phyloP scores from a whole-genome alignment of 176 grass and related monocot species.

The Ensete ventricosum region DNA sequence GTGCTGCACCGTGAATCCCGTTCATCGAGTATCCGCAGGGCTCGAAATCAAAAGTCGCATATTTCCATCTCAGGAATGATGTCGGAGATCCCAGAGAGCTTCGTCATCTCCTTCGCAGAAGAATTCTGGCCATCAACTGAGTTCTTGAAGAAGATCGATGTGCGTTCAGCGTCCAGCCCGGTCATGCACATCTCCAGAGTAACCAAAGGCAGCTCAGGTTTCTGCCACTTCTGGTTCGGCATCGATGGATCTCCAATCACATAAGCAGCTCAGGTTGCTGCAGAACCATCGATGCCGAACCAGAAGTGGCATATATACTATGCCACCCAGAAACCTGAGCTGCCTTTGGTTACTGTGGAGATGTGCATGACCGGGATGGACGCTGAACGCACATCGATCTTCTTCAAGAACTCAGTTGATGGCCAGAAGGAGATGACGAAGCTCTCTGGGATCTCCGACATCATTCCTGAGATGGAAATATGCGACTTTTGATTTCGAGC shows the following conservation, averaged over 20 bases:
- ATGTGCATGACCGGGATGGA: conserved; percentile 88
- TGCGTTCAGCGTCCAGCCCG: conserved; percentile 32
- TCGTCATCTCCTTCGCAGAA: conserved; percentile 74
- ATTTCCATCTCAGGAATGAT: conserved; percentile 66
- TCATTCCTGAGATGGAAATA: conserved; percentile 58
- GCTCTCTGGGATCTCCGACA: conserved; percentile 55
- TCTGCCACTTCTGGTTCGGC: conserved; percentile 71
- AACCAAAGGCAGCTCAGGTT: conserved; percentile 64
- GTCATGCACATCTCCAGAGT: conserved; percentile 98
- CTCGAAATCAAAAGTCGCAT: no score
- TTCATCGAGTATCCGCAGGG: no score
- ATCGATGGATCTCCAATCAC: no score
- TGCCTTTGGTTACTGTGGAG: conserved; percentile 72
- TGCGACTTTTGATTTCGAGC: no score
- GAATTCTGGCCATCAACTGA: conserved; percentile 18
- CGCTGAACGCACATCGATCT: conserved; percentile 38
- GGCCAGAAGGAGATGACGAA: conserved; percentile 53
- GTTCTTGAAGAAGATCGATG: conserved; percentile 77
- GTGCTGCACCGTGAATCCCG: no score
- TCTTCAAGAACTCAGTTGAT: conserved; percentile 61
- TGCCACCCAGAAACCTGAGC: conserved; percentile 58
- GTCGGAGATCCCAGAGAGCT: conserved; percentile 52
- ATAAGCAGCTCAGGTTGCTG: no score
- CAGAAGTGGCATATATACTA: conserved; percentile 86
- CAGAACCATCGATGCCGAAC: conserved; percentile 40